Percentiles rank a stretch among this genome's conserved stretches.
phyloP scores from a whole-genome alignment of 148 eudicot genomes.

The Selenicereus undatus region DNA sequence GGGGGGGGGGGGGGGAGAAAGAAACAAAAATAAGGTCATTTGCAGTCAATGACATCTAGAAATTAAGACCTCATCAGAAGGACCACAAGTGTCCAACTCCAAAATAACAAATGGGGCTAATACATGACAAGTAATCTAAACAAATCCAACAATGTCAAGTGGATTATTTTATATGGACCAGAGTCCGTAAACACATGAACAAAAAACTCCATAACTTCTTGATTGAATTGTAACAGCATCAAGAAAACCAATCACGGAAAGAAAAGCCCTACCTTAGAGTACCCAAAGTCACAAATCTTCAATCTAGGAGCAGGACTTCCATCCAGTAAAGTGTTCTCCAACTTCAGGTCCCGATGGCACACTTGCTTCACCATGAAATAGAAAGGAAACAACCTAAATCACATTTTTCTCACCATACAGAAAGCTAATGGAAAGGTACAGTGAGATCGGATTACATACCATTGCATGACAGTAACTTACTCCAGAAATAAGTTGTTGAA shows the following conservation, averaged over 20 bases:
- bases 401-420: not conserved
- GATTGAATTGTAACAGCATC: not conserved
- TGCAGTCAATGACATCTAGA: not conserved
- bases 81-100: not conserved
- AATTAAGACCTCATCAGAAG: too few relatives aligned
- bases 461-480: slow-evolving; percentile 51
- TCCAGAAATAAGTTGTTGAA: slow-evolving; percentile 51
- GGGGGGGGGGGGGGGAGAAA: not conserved
- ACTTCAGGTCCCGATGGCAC: slow-evolving; percentile 48
- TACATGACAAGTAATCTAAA: not conserved
- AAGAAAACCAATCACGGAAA: not conserved
- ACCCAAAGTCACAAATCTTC: slow-evolving; percentile 55
- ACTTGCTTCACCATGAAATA: slow-evolving; percentile 40
- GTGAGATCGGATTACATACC: slow-evolving; percentile 25
- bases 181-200: not conserved
- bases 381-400: not conserved
- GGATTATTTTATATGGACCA: not conserved
- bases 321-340: slow-evolving; percentile 52
- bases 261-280: slow-evolving; percentile 36
- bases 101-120: not conserved
- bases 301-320: slow-evolving; percentile 51
- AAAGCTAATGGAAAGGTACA: not conserved
- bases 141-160: not conserved
- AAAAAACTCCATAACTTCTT: not conserved
- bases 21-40: slow-evolving; percentile 8